Evolutionary conservation across 352 stramenopile genomes (phyloP).

Genomic region (Aphanomyces euteiches): DNA sequence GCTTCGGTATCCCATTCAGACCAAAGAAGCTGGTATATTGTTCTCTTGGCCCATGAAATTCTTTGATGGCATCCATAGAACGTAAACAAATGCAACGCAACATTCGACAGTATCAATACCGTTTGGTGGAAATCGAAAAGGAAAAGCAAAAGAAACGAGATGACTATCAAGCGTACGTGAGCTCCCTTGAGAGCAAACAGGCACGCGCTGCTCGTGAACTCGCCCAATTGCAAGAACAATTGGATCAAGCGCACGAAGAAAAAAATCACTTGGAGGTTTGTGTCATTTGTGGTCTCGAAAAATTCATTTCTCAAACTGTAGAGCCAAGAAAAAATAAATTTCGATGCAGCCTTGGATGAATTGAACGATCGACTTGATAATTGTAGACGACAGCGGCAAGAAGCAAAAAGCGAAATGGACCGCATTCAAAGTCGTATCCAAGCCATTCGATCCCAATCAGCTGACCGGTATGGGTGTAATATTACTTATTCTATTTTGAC

Average conservation of each 20-base stretch:
- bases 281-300: not conserved
- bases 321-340: not conserved
- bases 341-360: not conserved
- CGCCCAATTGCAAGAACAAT: not conserved
- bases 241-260: not conserved
- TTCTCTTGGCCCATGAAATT: not conserved
- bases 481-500: not conserved
- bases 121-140: constrained; percentile 14
- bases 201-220: constrained; percentile 39
- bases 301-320: not conserved
- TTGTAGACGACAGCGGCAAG: constrained; percentile 54
- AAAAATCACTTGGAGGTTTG: constrained; percentile 20
- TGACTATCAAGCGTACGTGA: constrained; percentile 20
- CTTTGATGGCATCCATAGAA: constrained; percentile 31
- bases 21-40: constrained; percentile 43
- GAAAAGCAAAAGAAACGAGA: constrained; percentile 11
- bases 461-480: constrained; percentile 32
- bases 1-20: constrained; percentile 55
- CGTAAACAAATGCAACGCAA: constrained; percentile 56
- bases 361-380: constrained; percentile 41
- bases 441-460: constrained; percentile 48
- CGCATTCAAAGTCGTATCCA: constrained; percentile 50
- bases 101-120: constrained; percentile 20
- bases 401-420: constrained; percentile 49
- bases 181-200: constrained; percentile 38